Percentiles rank a stretch among this genome's conserved stretches.
phyloP scores from a whole-genome alignment of 805 yeast species.

The Pichia insulana region DNA sequence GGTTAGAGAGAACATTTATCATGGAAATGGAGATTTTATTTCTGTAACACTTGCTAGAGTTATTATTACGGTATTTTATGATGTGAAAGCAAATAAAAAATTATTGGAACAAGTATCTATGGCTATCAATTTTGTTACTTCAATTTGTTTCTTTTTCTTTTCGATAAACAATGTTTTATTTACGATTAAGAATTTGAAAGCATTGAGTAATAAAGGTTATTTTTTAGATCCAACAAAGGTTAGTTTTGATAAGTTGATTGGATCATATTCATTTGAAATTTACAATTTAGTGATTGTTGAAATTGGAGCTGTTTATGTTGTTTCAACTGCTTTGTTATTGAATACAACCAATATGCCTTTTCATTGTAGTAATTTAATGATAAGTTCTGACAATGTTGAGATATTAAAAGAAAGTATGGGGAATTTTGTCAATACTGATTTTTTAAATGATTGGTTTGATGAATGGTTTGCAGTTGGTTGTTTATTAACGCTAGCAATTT shows the following conservation, averaged over 20 bases:
- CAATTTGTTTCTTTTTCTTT: slow-evolving; percentile 51
- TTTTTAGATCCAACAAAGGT: no score
- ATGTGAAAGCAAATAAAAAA: slow-evolving; percentile 24
- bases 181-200: slow-evolving; percentile 46
- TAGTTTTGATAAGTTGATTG: background rate
- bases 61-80: slow-evolving; percentile 10
- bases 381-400: background rate
- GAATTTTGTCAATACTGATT: slow-evolving; percentile 21
- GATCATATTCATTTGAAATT: background rate
- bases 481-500: slow-evolving; percentile 25
- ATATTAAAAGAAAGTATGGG: slow-evolving; percentile 2
- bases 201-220: slow-evolving; percentile 13
- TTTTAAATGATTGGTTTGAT: slow-evolving; percentile 45
- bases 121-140: slow-evolving; percentile 42
- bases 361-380: slow-evolving; percentile 30
- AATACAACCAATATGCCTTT: slow-evolving; percentile 38
- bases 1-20: background rate
- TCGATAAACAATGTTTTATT: slow-evolving; percentile 57
- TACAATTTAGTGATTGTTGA: slow-evolving; percentile 19
- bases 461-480: slow-evolving; percentile 40
- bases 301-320: slow-evolving; percentile 40
- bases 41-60: slow-evolving; percentile 41
- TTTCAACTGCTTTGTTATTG: slow-evolving; percentile 43
- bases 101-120: slow-evolving; percentile 25
- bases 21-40: slow-evolving; percentile 24